phyloP scores from a whole-genome alignment of 1,139 yeast genomes.

The Ashbya aceris region DNA sequence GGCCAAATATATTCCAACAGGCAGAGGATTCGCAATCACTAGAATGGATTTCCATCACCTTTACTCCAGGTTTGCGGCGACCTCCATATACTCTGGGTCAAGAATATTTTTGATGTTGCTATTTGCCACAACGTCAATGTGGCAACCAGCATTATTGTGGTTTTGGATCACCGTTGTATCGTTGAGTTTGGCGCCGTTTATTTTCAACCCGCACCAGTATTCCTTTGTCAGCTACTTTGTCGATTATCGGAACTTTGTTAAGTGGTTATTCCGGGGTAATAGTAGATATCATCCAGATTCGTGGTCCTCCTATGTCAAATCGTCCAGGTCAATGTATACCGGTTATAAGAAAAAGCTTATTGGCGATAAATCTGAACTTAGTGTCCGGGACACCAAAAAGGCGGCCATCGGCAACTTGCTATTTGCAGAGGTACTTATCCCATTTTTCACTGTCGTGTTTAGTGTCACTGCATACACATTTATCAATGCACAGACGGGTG shows the following conservation, averaged over 20 bases:
- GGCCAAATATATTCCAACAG: conserved; percentile 76
- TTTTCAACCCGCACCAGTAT: conserved; percentile 85
- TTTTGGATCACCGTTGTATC: conserved; percentile 72
- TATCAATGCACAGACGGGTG: conserved; percentile 64
- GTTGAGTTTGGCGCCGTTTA: conserved; percentile 65
- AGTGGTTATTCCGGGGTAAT: conserved; percentile 67
- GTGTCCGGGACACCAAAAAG: conserved; percentile 26
- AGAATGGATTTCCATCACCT: conserved; percentile 51
- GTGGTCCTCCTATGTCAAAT: conserved; percentile 52
- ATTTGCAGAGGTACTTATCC: conserved; percentile 44
- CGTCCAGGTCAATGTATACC: conserved; percentile 49
- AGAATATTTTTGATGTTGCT: conserved; percentile 47
- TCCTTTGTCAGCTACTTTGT: conserved; percentile 56
- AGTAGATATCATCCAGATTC: conserved; percentile 40
- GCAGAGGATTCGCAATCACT: conserved; percentile 74
- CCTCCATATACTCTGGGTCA: conserved; percentile 60
- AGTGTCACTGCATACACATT: conserved; percentile 55
- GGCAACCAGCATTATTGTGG: conserved; percentile 76
- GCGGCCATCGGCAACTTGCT: conserved; percentile 45
- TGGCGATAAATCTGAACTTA: conserved; percentile 30
- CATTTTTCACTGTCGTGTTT: conserved; percentile 36
- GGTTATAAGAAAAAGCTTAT: conserved; percentile 48
- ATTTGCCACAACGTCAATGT: conserved; percentile 58
- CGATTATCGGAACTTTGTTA: conserved; percentile 56
- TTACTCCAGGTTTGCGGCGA: conserved; percentile 54